A percentile compares a stretch with the other conserved stretches of the same genome.
Conservation (phyloP, 2,329 filamentous ascomycete genomes). For the Hortaea sp. region DNA sequence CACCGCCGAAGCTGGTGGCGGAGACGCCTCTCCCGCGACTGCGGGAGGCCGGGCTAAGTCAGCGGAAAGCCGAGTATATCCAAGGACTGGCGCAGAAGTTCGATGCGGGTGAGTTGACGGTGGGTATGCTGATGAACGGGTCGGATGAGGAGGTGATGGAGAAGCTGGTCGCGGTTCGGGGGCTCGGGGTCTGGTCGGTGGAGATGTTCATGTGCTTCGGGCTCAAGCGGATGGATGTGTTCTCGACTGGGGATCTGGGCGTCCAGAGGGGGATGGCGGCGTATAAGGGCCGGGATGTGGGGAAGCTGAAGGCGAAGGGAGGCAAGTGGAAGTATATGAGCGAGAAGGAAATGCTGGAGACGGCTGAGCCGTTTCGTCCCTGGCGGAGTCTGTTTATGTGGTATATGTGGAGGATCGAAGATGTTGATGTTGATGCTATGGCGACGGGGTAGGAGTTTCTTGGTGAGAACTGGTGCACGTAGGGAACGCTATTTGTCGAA, state of each 20-base stretch:
- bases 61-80: slow-evolving; percentile 93
- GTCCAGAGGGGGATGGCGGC: slow-evolving; percentile 92
- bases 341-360: slow-evolving; percentile 81
- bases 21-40: slow-evolving; percentile 54
- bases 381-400: slow-evolving; percentile 92
- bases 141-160: slow-evolving; percentile 79
- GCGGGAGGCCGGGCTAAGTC: slow-evolving; percentile 77
- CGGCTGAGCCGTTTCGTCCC: slow-evolving; percentile 69
- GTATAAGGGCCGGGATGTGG: slow-evolving; percentile 71
- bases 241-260: slow-evolving; percentile 82
- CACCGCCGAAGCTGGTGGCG: slow-evolving; percentile 64
- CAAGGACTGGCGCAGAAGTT: slow-evolving; percentile 79
- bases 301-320: slow-evolving; percentile 67
- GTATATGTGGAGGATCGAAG: slow-evolving; percentile 72
- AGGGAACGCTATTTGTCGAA: no score
- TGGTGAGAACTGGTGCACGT: neutral
- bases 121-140: slow-evolving; percentile 64
- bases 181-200: slow-evolving; percentile 80
- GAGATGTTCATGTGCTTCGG: slow-evolving; percentile 98
- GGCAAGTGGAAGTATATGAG: slow-evolving; percentile 98
- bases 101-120: slow-evolving; percentile 59
- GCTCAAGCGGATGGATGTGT: slow-evolving; percentile 90
- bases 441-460: neutral
- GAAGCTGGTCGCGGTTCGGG: slow-evolving; percentile 73
- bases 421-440: neutral